Percentiles rank a stretch among this genome's conserved stretches.
Conservation (phyloP, 1,139 yeast genomes). For the Hyphopichia buzzinii region DNA sequence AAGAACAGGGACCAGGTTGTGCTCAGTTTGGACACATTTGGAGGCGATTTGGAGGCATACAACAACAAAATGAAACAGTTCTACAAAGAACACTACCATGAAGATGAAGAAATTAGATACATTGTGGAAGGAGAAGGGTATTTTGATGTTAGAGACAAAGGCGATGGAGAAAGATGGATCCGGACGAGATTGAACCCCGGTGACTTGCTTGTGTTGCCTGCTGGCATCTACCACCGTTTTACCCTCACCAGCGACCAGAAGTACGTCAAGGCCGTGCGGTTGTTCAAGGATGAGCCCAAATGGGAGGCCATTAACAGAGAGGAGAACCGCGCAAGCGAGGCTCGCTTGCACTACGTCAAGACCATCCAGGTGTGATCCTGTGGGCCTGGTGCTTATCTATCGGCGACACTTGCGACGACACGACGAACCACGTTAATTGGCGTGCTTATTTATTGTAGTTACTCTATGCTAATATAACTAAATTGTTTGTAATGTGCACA, state of each 20-base stretch:
- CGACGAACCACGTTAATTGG: too few species aligned
- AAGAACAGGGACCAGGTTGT: constrained; percentile 75
- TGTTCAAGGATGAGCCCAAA: constrained; percentile 93
- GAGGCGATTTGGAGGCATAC: constrained; percentile 59
- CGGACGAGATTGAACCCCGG: constrained; percentile 61
- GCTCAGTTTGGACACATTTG: constrained; percentile 61
- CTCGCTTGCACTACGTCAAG: constrained; percentile 31
- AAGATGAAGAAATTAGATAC: constrained; percentile 95
- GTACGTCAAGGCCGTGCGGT: constrained; percentile 72
- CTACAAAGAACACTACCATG: constrained; percentile 88
- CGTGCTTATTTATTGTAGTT: too few species aligned
- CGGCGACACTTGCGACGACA: too few species aligned
- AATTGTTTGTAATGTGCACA: too few species aligned
- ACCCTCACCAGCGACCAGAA: constrained; percentile 61
- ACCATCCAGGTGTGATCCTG: constrained; percentile 29
- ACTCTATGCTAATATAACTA: too few species aligned
- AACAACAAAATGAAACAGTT: constrained; percentile 66
- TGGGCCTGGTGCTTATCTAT: not conserved
- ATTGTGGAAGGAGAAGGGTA: constrained; percentile 87
- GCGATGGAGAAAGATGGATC: constrained; percentile 81
- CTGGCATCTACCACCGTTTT: constrained; percentile 91
- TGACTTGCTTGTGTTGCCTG: constrained; percentile 77
- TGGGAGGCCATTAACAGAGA: constrained; percentile 86
- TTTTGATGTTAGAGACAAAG: constrained; percentile 76
- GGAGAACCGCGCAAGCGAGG: constrained; percentile 24